phyloP scores from a whole-genome alignment of 78 protist species.

The Dictyostelium firmibasis region DNA sequence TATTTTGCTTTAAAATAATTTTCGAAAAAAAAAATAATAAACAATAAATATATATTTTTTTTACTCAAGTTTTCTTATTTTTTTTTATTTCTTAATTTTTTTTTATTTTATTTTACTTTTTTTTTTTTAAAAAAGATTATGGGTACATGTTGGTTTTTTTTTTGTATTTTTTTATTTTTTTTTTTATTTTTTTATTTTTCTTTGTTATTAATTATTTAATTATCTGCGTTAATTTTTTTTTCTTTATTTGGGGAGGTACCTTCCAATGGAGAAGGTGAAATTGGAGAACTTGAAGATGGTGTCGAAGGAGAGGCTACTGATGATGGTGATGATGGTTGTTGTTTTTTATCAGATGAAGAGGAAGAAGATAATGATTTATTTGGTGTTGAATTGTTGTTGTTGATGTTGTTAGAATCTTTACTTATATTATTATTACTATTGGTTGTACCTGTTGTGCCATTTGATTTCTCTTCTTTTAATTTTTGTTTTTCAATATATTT shows the following conservation, averaged over 20 bases:
- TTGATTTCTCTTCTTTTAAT: slow-evolving; percentile 9
- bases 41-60: too few relatives aligned
- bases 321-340: neutral
- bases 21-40: neutral
- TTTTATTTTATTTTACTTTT: neutral
- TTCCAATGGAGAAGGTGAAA: slow-evolving; percentile 15
- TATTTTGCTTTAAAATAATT: neutral
- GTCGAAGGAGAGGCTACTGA: neutral
- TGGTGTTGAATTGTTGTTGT: neutral
- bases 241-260: neutral
- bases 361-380: neutral
- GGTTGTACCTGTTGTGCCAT: neutral
- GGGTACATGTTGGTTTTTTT: neutral
- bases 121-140: neutral
- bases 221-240: neutral
- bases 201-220: neutral
- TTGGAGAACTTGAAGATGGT: neutral
- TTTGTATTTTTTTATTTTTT: neutral
- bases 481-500: slow-evolving; percentile 33
- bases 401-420: neutral
- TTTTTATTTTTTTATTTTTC: neutral
- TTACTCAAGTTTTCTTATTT: too few relatives aligned
- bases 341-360: neutral
- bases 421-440: neutral
- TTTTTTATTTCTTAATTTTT: neutral